A percentile compares a stretch with the other conserved stretches of the same genome.
These are phyloP conservation scores for Euphrasia confusa DNA, from an alignment of 257 asterid genomes.

Conservation along the genomic window DNA sequence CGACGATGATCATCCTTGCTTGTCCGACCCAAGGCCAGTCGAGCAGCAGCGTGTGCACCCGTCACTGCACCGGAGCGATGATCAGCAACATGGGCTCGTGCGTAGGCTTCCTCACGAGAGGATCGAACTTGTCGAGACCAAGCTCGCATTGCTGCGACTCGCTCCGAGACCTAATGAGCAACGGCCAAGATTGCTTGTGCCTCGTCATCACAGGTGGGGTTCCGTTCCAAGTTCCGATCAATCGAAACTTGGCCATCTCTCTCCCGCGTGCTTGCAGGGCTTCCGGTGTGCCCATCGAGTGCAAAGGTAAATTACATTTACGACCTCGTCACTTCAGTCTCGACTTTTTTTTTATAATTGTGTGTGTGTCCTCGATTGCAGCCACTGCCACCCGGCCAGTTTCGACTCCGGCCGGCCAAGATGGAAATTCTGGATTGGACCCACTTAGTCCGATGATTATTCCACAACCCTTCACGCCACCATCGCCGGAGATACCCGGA, in stretches of 20 bases:
- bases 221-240: constrained; percentile 52
- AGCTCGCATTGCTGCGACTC: constrained; percentile 57
- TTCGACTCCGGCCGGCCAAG: constrained; percentile 51
- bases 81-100: constrained; percentile 34
- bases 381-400: constrained; percentile 42
- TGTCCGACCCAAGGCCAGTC: not conserved
- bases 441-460: constrained; percentile 26
- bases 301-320: constrained; percentile 45
- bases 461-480: constrained; percentile 39
- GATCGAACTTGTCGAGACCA: constrained; percentile 43
- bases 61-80: constrained; percentile 1
- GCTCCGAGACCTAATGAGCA: constrained; percentile 36
- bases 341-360: not conserved
- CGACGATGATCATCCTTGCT: not conserved
- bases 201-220: constrained; percentile 42
- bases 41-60: constrained; percentile 5
- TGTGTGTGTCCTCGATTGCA: constrained; percentile 19
- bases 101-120: constrained; percentile 43
- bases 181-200: constrained; percentile 48
- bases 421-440: constrained; percentile 32
- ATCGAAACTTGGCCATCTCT: constrained; percentile 45
- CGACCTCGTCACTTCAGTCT: not conserved
- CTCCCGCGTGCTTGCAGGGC: constrained; percentile 67
- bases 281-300: constrained; percentile 62
- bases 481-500: constrained; percentile 18